Evolutionary conservation across 1,139 yeast species (phyloP).

Genomic region (Diutina siamensis): DNA sequence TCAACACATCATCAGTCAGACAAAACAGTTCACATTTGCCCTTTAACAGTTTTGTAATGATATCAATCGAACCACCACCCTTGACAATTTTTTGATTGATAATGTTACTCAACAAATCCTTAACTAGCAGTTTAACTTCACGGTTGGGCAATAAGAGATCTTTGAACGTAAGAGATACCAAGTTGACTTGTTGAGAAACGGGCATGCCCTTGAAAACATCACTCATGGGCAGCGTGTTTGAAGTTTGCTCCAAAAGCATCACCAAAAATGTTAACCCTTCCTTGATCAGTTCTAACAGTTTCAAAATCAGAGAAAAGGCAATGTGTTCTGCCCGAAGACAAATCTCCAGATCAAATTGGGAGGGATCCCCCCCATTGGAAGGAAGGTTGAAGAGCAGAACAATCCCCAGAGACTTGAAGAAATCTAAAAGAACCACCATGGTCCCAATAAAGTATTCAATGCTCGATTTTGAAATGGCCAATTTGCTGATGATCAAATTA

Average conservation of each 20-base stretch:
- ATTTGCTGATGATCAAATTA: slow-evolving; percentile 19
- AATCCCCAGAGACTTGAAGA: slow-evolving; percentile 10
- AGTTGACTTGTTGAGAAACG: slow-evolving; percentile 52
- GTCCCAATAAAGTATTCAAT: slow-evolving; percentile 12
- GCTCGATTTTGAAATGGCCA: slow-evolving; percentile 9
- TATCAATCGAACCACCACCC: slow-evolving; percentile 81
- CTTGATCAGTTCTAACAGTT: slow-evolving; percentile 66
- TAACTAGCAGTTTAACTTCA: slow-evolving; percentile 57
- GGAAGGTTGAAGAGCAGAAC: slow-evolving; percentile 16
- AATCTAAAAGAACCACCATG: slow-evolving; percentile 11
- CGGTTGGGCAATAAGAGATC: slow-evolving; percentile 56
- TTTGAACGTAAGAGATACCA: slow-evolving; percentile 57
- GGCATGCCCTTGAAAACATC: slow-evolving; percentile 66
- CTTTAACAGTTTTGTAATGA: slow-evolving; percentile 78
- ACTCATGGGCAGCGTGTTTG: slow-evolving; percentile 29
- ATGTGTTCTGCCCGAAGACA: slow-evolving; percentile 88
- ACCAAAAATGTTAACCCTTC: slow-evolving; percentile 85
- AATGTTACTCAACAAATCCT: slow-evolving; percentile 79
- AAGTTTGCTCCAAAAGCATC: slow-evolving; percentile 69
- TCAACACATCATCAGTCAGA: slow-evolving; percentile 84
- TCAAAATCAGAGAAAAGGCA: slow-evolving; percentile 70
- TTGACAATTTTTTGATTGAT: slow-evolving; percentile 79
- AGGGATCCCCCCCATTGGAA: slow-evolving; percentile 32
- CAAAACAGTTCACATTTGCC: slow-evolving; percentile 94
- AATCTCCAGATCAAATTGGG: slow-evolving; percentile 43